A percentile compares a stretch with the other conserved stretches of the same genome.
Conservation (phyloP, 352 stramenopile genomes). For the Plasmopara halstedii region DNA sequence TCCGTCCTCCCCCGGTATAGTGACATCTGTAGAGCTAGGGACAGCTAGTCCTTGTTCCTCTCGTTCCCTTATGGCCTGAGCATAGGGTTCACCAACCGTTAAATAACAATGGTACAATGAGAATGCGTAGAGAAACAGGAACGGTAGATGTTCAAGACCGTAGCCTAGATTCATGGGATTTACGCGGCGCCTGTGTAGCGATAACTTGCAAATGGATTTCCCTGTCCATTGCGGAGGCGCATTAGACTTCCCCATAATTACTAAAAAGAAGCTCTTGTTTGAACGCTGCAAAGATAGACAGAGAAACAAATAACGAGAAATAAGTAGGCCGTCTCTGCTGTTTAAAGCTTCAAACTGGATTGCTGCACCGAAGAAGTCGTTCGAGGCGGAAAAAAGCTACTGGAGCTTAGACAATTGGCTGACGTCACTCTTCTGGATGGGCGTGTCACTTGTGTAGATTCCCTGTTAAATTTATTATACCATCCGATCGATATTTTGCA, state of each 20-base stretch:
- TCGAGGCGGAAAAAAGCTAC: too few relatives aligned
- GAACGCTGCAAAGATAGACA: not conserved
- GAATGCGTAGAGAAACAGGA: slow-evolving; percentile 61
- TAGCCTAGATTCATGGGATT: slow-evolving; percentile 58
- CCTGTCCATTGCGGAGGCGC: slow-evolving; percentile 52
- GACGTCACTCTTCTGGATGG: too few relatives aligned
- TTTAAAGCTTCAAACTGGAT: too few relatives aligned
- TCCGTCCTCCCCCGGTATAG: slow-evolving; percentile 18
- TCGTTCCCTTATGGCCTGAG: slow-evolving; percentile 65
- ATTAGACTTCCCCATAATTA: slow-evolving; percentile 29
- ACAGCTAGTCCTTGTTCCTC: slow-evolving; percentile 52
- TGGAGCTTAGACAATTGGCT: too few relatives aligned
- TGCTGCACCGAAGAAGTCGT: too few relatives aligned
- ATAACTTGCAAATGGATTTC: slow-evolving; percentile 60
- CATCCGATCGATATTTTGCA: too few relatives aligned
- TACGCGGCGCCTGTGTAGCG: slow-evolving; percentile 45
- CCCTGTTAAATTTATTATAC: too few relatives aligned
- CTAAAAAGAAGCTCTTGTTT: slow-evolving; percentile 3
- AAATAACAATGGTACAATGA: slow-evolving; percentile 62
- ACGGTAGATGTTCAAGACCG: slow-evolving; percentile 62
- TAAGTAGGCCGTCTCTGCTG: too few relatives aligned
- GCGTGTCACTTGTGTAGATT: too few relatives aligned
- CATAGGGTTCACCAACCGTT: slow-evolving; percentile 59
- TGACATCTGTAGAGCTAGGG: slow-evolving; percentile 16
- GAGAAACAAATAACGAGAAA: not conserved